Evolutionary conservation across 352 stramenopile genomes (phyloP).

Genomic region (Thalassiosira mediterranea): DNA sequence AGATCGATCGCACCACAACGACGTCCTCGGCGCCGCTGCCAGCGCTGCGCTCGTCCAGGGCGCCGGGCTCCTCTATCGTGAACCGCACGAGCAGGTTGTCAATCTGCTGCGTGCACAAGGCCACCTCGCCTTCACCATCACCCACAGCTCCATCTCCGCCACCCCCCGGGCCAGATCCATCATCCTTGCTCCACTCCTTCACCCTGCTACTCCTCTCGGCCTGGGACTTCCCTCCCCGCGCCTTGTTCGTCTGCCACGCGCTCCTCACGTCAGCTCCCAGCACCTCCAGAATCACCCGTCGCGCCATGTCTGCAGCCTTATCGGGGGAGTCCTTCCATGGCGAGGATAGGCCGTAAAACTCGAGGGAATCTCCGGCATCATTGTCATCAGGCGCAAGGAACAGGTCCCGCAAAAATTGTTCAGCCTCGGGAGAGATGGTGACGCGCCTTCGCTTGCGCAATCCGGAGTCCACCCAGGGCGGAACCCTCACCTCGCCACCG

Average conservation of each 20-base stretch:
- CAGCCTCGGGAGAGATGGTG: constrained; percentile 29
- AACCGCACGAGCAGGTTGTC: constrained; percentile 79
- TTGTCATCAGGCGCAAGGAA: no score
- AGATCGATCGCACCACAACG: constrained; percentile 56
- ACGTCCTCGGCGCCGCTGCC: constrained; percentile 73
- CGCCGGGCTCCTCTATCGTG: constrained; percentile 46
- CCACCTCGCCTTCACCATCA: constrained; percentile 6
- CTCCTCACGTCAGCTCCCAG: constrained; percentile 76
- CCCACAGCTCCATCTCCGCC: neutral
- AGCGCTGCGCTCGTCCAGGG: constrained; percentile 30
- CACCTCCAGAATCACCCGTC: constrained; percentile 69
- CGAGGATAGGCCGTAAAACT: constrained; percentile 67
- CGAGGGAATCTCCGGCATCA: no score
- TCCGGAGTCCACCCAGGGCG: constrained; percentile 67
- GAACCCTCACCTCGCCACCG: constrained; percentile 51
- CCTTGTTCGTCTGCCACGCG: constrained; percentile 77
- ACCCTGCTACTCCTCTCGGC: constrained; percentile 63
- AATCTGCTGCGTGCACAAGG: constrained; percentile 78
- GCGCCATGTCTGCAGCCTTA: constrained; percentile 34
- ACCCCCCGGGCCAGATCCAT: neutral
- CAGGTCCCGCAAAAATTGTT: constrained; percentile 32
- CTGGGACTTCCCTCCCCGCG: constrained; percentile 69
- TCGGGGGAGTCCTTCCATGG: constrained; percentile 38
- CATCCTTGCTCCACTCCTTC: constrained; percentile 32
- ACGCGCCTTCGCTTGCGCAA: constrained; percentile 62